phyloP scores from a whole-genome alignment of 805 yeast species.

The Candida alai region DNA sequence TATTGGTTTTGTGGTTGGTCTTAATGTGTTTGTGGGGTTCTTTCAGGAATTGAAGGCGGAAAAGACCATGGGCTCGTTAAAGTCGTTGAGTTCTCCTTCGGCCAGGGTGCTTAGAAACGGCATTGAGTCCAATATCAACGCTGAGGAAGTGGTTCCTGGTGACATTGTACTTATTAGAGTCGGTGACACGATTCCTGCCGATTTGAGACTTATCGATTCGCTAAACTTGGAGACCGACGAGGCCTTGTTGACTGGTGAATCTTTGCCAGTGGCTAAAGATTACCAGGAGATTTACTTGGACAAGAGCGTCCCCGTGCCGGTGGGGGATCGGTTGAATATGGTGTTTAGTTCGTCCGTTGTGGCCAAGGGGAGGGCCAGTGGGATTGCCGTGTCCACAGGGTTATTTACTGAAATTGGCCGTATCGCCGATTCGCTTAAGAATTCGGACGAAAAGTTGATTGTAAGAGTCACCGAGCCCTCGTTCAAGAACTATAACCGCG shows the following conservation, averaged over 20 bases:
- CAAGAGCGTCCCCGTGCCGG: constrained; percentile 40
- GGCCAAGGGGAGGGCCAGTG: constrained; percentile 71
- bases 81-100: constrained; percentile 63
- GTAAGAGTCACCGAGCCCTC: constrained; percentile 40
- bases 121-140: constrained; percentile 50
- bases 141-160: constrained; percentile 69
- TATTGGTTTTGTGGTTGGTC: constrained; percentile 59
- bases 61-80: constrained; percentile 72
- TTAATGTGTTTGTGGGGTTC: constrained; percentile 66
- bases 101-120: constrained; percentile 67
- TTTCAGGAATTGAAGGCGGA: constrained; percentile 73
- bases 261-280: constrained; percentile 59
- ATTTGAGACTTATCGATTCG: constrained; percentile 52
- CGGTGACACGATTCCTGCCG: constrained; percentile 79
- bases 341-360: constrained; percentile 67
- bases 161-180: constrained; percentile 60
- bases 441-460: constrained; percentile 36
- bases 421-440: constrained; percentile 59
- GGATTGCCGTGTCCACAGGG: constrained; percentile 67
- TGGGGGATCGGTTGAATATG: constrained; percentile 73
- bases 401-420: constrained; percentile 69
- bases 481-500: constrained; percentile 41
- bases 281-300: constrained; percentile 36
- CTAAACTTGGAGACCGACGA: constrained; percentile 71
- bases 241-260: constrained; percentile 64